A percentile compares a stretch with the other conserved stretches of the same genome.
Conservation (phyloP, 2,329 filamentous ascomycete species). For the Fusarium brachygibbosum region DNA sequence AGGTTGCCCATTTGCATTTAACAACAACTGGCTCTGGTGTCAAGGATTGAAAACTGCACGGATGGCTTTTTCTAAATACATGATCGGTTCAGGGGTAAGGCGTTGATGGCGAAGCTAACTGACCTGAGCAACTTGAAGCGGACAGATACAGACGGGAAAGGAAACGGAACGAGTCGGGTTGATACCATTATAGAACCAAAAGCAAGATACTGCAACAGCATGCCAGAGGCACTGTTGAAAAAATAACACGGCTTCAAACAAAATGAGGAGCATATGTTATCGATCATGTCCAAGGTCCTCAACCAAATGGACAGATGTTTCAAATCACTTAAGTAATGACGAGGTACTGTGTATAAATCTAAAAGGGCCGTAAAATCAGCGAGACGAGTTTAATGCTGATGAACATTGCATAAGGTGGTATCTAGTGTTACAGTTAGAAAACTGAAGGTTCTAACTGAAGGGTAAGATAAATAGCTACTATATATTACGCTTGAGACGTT, state of each 20-base stretch:
- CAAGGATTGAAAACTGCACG: not conserved
- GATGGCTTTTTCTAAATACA: slow-evolving; percentile 10
- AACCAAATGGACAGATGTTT: not conserved
- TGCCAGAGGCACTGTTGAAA: not conserved
- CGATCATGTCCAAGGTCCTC: not conserved
- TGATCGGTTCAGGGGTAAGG: slow-evolving; percentile 12
- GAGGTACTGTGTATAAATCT: not conserved
- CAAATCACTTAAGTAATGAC: not conserved
- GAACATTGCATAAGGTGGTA: slow-evolving; percentile 4
- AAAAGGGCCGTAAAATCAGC: not conserved
- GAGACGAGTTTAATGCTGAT: not conserved
- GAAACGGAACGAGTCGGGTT: not conserved
- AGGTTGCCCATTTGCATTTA: slow-evolving; percentile 8
- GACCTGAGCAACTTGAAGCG: slow-evolving; percentile 12
- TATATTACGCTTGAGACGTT: slow-evolving; percentile 31
- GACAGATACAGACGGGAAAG: not conserved
- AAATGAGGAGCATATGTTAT: not conserved
- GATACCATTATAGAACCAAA: slow-evolving; percentile 35
- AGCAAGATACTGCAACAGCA: slow-evolving; percentile 6
- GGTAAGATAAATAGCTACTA: slow-evolving; percentile 26
- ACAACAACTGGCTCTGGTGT: not conserved
- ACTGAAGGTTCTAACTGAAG: not conserved
- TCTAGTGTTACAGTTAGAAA: slow-evolving; percentile 15
- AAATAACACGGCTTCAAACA: not conserved
- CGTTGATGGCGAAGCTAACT: slow-evolving; percentile 26